Evolutionary conservation across 2,329 filamentous ascomycete genomes (phyloP), one percentile per base, ranked within the genome.

Genomic region (Grosmannia penicillata): DNA sequence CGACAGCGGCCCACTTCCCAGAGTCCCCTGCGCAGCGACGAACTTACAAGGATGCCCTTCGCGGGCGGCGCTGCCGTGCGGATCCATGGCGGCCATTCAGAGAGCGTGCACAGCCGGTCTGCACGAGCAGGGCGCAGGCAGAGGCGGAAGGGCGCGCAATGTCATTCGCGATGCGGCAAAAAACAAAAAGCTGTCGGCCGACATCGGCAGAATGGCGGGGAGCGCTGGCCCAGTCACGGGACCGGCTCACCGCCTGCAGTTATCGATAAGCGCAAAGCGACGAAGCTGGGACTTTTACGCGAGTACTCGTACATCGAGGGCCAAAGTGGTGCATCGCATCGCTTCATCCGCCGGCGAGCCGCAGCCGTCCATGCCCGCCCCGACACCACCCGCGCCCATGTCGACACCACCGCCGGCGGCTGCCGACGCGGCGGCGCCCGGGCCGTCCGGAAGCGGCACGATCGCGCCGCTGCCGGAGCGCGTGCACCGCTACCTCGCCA

Each of bases 401-500:
- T 25, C 24, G 7, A 25, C 24, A 25, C 27, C 26, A 24, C 18
- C 35, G 21, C 22, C n/a, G 10, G n/a, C 23, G 8, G 3, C 23
- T 4, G 22, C 10, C 6, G 22, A n/a, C 14, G 3, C 23, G 10
- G 14, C n/a, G 21, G 17, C 24, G 24, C n/a, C 17, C 29, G n/a
- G 26, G 10, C 26, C 3, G 9, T 11, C 10, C 15, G n/a, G 28
- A 8, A 19, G 28, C 21, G n/a, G 9, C n/a, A 9, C 19, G 13
- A 3, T 19, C 19, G 7, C 24, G 7, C 24, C 24, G 24, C 24
- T 25, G 23, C 27, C 35, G 21, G 31, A 39, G 6, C 21, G 15
- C 8, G 32, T 25, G 2, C 38, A 40, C 25, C 28, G 37, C 10
- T 47, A 40, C 29, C 57, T 71, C 48, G 49, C 61, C 47, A 78